Conservation (phyloP, 306 rosid genomes). For the Lotus japonicus region DNA sequence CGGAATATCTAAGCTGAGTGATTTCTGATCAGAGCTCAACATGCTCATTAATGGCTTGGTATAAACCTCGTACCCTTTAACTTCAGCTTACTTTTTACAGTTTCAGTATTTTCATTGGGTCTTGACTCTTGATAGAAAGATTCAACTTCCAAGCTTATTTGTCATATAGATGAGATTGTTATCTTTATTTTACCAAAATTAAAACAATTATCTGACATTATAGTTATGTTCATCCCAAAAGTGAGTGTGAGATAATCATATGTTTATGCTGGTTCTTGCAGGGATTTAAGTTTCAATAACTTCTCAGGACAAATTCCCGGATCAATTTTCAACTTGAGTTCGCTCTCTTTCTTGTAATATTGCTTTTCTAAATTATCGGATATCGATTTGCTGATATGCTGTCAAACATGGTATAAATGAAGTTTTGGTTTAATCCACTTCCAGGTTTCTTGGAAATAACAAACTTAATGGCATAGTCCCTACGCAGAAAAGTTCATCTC, state of each 20-base stretch:
- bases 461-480: slow-evolving; percentile 59
- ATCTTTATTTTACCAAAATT: neutral
- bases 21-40: neutral
- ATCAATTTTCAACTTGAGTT: slow-evolving; percentile 62
- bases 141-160: neutral
- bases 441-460: slow-evolving; percentile 80
- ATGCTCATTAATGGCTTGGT: neutral
- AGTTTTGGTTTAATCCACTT: slow-evolving; percentile 2
- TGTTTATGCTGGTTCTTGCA: slow-evolving; percentile 20
- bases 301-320: slow-evolving; percentile 48
- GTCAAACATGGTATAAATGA: neutral
- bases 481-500: slow-evolving; percentile 32
- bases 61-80: neutral
- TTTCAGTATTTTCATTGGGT: neutral
- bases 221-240: neutral
- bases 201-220: neutral
- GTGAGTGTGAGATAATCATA: neutral
- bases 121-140: neutral
- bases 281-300: slow-evolving; percentile 93
- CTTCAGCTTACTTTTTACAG: neutral
- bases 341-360: slow-evolving; percentile 55
- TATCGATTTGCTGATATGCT: neutral
- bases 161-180: neutral
- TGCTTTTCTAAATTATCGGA: neutral
- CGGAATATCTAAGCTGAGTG: too few species aligned